Conservation (phyloP, 2,329 filamentous ascomycete species). For the Penicillium freii region DNA sequence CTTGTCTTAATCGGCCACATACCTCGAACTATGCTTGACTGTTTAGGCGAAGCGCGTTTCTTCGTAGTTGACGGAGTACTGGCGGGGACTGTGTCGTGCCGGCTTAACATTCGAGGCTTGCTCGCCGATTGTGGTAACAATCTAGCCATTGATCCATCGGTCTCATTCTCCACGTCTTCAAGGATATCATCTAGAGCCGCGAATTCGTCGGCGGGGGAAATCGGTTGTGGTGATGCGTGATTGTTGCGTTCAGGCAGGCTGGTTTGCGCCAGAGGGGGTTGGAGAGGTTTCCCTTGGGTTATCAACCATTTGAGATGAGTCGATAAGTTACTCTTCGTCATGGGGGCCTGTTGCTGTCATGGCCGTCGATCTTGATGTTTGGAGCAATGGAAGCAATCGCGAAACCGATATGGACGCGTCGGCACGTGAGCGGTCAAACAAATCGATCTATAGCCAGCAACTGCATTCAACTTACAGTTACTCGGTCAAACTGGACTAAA, state of each 20-base stretch:
- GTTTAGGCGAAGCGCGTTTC: constrained; percentile 12
- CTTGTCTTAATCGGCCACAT: not conserved
- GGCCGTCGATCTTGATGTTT: constrained; percentile 15
- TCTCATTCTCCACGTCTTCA: constrained; percentile 28
- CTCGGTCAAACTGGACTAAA: not conserved
- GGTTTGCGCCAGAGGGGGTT: constrained; percentile 27
- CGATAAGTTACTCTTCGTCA: constrained; percentile 50
- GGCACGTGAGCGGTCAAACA: constrained; percentile 27
- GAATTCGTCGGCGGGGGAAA: constrained; percentile 19
- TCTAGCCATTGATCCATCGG: constrained; percentile 44
- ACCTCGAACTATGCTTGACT: constrained; percentile 28
- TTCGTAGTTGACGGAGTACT: constrained; percentile 23
- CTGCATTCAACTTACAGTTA: not conserved
- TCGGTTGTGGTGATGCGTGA: constrained; percentile 18
- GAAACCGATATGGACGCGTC: constrained; percentile 21
- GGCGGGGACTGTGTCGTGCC: constrained; percentile 21
- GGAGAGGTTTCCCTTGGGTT: constrained; percentile 38
- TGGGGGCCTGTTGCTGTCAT: constrained; percentile 40
- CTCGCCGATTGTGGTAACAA: constrained; percentile 42
- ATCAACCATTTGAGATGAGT: constrained; percentile 50
- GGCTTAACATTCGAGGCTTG: constrained; percentile 42
- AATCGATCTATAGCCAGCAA: constrained; percentile 4
- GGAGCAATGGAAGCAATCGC: constrained; percentile 12
- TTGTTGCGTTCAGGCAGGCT: constrained; percentile 27
- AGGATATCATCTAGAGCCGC: constrained; percentile 20